Evolutionary conservation across 169 alveolate species (phyloP).

Genomic region (Eimeria zaria): DNA sequence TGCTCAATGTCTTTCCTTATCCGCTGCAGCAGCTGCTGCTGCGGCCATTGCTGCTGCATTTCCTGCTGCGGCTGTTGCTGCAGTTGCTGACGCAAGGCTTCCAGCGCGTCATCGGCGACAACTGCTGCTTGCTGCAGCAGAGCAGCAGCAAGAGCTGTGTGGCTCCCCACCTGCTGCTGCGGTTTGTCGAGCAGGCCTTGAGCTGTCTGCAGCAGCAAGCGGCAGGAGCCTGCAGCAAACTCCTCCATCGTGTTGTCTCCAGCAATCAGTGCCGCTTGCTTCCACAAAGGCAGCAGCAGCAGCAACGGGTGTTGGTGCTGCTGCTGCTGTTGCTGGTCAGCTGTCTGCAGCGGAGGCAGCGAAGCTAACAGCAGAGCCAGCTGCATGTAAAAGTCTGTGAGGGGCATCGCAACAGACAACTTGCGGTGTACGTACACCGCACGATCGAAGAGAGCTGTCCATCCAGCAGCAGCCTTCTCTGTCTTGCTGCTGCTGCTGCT

Average conservation of each 20-base stretch:
- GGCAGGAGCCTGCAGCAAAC: slow-evolving; percentile 41
- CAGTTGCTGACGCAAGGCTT: slow-evolving; percentile 18
- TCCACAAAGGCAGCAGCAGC: slow-evolving; percentile 63
- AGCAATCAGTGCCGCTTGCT: slow-evolving; percentile 35
- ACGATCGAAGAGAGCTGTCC: neutral
- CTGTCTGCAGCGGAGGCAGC: slow-evolving; percentile 57
- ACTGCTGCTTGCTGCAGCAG: slow-evolving; percentile 68
- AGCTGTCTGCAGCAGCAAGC: slow-evolving; percentile 51
- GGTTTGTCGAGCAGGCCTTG: slow-evolving; percentile 16
- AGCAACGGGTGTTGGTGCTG: slow-evolving; percentile 55
- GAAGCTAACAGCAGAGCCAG: slow-evolving; percentile 44
- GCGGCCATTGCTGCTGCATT: slow-evolving; percentile 55
- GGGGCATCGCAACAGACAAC: slow-evolving; percentile 44
- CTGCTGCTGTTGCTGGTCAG: slow-evolving; percentile 53
- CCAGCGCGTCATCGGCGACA: slow-evolving; percentile 10
- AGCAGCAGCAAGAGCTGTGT: slow-evolving; percentile 51
- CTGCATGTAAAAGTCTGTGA: neutral
- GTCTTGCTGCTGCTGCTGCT: slow-evolving; percentile 20
- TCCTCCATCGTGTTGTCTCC: slow-evolving; percentile 16
- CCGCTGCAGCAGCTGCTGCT: slow-evolving; percentile 41
- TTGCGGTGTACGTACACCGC: slow-evolving; percentile 24
- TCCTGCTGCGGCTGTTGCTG: slow-evolving; percentile 39
- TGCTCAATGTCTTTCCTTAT: neutral
- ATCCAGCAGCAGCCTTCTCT: neutral
- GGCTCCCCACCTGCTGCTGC: neutral